Evolutionary conservation across 768 basidiomycete genomes (phyloP), one percentile per base, ranked within the genome.

Genomic region (Tephrocybe rancida): DNA sequence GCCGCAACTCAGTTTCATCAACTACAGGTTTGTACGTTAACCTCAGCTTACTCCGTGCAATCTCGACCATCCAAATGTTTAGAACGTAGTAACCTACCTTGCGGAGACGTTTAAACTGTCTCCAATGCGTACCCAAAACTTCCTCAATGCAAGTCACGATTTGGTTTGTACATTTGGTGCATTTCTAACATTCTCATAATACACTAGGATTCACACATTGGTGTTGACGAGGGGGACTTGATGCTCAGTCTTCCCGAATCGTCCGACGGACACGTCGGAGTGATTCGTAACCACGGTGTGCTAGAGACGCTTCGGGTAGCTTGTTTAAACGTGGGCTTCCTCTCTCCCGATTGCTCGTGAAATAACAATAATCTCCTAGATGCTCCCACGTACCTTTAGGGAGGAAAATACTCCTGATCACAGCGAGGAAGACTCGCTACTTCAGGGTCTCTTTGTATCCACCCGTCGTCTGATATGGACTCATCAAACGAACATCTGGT

Each of bases 181-280:
- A 3, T 11, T 14, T 9, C 19, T 47, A 30, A 46, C 21, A 2
- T 18, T 24, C 21, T 18, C 6, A 18, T n/a, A 35, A 7, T 6
- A 13, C 30, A 6, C 5, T 13, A 57, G 56, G 47, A 57, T 19
- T 32, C 26, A 2, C 42, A 32, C 13, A 34, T 52, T 44, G 41
- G 42, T 1, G 37, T 57, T 14, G 41, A 50, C 11, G 25, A 48
- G 9, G 16, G 26, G 2, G 24, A 55, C 26, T 39, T 60, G 4
- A 48, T 60, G 44, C 30, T 60, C n/a, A 44, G 55, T 26, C 45
- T 60, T 22, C 59, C 59, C 16, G 52, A 21, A 19, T 10, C 11
- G 3, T 42, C 29, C 2, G 16, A 44, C 13, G 52, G 59, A 21
- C 46, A 52, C 18, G 44, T 56, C 13, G 25, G 32, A 18, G 42